A percentile compares a stretch with the other conserved stretches of the same genome.
phyloP scores from a whole-genome alignment of 2,329 filamentous ascomycete genomes.

The Hyphodiscus sp. region DNA sequence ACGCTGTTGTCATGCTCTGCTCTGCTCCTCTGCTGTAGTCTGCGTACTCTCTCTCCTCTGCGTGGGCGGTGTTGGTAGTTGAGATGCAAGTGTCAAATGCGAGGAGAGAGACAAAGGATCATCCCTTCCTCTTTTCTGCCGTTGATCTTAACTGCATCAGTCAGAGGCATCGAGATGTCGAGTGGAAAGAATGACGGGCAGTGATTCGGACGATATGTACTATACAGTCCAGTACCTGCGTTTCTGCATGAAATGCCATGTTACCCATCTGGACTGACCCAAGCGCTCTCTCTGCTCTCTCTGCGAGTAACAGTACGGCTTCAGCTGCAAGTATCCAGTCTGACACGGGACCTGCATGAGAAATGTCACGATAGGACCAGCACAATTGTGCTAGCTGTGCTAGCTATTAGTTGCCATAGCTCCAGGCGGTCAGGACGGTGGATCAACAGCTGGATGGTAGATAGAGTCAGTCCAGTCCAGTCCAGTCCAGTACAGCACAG shows the following conservation, averaged over 20 bases:
- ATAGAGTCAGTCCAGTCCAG: too few relatives aligned
- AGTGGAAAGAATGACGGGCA: too few relatives aligned
- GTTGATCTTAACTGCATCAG: background rate
- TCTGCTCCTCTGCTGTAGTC: too few relatives aligned
- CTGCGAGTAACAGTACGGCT: background rate
- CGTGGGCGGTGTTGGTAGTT: too few relatives aligned
- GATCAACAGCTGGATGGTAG: too few relatives aligned
- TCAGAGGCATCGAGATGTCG: background rate
- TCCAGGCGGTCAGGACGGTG: too few relatives aligned
- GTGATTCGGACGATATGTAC: background rate
- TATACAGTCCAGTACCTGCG: too few relatives aligned
- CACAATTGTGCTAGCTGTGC: background rate
- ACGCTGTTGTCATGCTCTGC: too few relatives aligned
- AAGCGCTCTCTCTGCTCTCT: background rate
- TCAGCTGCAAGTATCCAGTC: background rate
- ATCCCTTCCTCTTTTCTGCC: conserved; percentile 1
- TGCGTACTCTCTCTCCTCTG: too few relatives aligned
- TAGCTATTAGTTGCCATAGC: background rate
- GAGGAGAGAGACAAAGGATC: too few relatives aligned
- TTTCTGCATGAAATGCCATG: background rate
- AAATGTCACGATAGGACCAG: background rate
- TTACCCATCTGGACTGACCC: background rate
- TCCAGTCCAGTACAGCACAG: too few relatives aligned
- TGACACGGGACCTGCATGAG: conserved; percentile 4
- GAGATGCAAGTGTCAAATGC: too few relatives aligned